These are phyloP conservation scores for Lojkania enalia DNA, from an alignment of 2,329 filamentous ascomycete species.

Conservation along the genomic window DNA sequence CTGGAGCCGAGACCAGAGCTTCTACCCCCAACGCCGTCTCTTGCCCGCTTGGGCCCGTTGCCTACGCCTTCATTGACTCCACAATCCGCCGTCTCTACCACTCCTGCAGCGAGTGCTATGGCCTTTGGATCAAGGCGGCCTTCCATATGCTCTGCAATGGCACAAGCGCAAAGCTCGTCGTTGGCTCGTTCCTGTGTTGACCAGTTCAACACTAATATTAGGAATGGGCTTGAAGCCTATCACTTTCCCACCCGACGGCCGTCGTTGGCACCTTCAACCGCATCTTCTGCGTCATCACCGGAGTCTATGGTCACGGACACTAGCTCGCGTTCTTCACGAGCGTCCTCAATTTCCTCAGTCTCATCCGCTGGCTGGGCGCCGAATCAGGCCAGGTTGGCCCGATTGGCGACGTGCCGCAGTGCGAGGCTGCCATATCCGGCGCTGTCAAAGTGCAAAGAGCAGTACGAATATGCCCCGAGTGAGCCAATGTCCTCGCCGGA, in stretches of 20 bases:
- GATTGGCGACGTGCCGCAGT: slow-evolving; percentile 57
- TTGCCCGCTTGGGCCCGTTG: slow-evolving; percentile 59
- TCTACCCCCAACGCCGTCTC: slow-evolving; percentile 56
- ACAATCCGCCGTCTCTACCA: slow-evolving; percentile 55
- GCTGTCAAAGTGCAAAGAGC: slow-evolving; percentile 44
- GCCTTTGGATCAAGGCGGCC: slow-evolving; percentile 54
- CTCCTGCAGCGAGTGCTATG: slow-evolving; percentile 64
- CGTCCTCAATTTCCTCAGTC: slow-evolving; percentile 59
- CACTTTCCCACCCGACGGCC: slow-evolving; percentile 50
- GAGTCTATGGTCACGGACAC: slow-evolving; percentile 66
- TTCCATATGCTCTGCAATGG: slow-evolving; percentile 63
- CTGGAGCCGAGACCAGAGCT: slow-evolving; percentile 56
- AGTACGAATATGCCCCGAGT: slow-evolving; percentile 36
- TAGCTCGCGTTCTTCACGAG: slow-evolving; percentile 57
- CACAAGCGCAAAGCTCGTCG: slow-evolving; percentile 58
- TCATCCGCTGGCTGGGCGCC: slow-evolving; percentile 57
- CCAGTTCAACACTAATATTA: slow-evolving; percentile 48
- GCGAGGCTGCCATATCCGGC: slow-evolving; percentile 49
- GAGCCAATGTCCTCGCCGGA: slow-evolving; percentile 45
- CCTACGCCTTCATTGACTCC: slow-evolving; percentile 67
- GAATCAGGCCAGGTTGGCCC: slow-evolving; percentile 53
- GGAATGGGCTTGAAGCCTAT: slow-evolving; percentile 50
- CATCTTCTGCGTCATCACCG: slow-evolving; percentile 59
- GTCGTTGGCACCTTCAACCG: slow-evolving; percentile 55
- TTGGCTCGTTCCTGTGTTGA: slow-evolving; percentile 61